Base-by-base conservation (phyloP, 1,139 yeast genomes). In the Saccharomyces hybrid region DNA sequence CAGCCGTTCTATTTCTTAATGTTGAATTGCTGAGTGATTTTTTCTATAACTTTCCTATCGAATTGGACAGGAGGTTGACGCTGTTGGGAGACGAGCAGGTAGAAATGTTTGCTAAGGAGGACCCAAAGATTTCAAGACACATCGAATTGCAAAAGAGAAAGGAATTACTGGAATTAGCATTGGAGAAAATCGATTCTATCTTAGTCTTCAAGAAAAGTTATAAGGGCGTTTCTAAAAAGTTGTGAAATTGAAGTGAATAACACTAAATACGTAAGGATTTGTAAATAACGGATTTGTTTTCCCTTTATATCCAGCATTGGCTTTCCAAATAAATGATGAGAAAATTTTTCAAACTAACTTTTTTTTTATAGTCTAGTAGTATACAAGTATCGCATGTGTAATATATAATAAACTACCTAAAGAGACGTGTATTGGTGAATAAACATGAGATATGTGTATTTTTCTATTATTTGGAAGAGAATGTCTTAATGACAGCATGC, bases 1-100 rank as follows among this genome's bases (percentile, higher is more conserved):
- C 99, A 0, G 95, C 99, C 0, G 95, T 95, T 2, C 73, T 95
- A 58, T 95, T 95, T 65, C 75, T 95, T 66, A 95, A 95, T 67
- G 98, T 95, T 50, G 99, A 95, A 71, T 76, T 95, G 50, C 75
- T 95, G 61, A 86, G 96, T 62, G 99, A 95, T 71, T 95, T 95
- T 67, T 93, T 91, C 71, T 93, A 95, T 72, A 90, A 89, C 65
- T 93, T 95, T 73, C 99, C 99, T 1, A 79, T 98, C 55, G 97
- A 90, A 68, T 77, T 95, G 59, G 99, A 95, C 70, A 76, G 77
- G 55, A 82, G 84, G 60, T 78, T 95, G 58, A 83, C 87, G 57
- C 77, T 76, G 58, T 74, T 93, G 64, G 76, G 82, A 8, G 78
- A 78, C 52, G 96, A 89, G 53, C 95, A 91, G 66, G 79, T 93